Conservation (phyloP, 441 rosid species). For the Euphorbia celastroides region DNA sequence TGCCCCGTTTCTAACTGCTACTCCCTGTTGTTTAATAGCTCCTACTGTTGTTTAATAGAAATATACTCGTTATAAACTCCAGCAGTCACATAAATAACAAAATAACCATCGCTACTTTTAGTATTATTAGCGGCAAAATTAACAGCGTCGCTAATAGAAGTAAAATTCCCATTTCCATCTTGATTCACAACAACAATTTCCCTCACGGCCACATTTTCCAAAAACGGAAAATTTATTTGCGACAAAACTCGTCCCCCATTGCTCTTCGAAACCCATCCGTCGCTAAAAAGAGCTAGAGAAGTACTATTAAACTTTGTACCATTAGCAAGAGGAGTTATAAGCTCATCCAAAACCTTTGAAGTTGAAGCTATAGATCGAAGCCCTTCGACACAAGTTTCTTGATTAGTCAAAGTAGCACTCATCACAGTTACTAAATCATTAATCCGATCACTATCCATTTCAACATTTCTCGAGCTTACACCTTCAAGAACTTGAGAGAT, state of each 20-base stretch:
- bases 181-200: conserved; percentile 40
- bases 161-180: conserved; percentile 33
- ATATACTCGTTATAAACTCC: conserved; percentile 54
- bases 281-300: conserved; percentile 37
- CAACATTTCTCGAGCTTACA: neutral
- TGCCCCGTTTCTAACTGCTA: too few species aligned
- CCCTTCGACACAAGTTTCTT: conserved; percentile 51
- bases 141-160: conserved; percentile 42
- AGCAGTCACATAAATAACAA: conserved; percentile 34
- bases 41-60: conserved; percentile 15
- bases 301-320: conserved; percentile 35
- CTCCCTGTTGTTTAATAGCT: too few species aligned
- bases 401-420: conserved; percentile 58
- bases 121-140: conserved; percentile 39
- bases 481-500: conserved; percentile 21
- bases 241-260: neutral
- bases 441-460: conserved; percentile 1
- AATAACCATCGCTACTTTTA: conserved; percentile 24
- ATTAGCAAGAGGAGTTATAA: conserved; percentile 20
- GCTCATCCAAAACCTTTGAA: conserved; percentile 14
- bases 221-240: neutral
- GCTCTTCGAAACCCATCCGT: neutral
- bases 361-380: conserved; percentile 17
- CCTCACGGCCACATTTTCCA: conserved; percentile 23
- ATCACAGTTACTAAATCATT: conserved; percentile 37